Base-by-base conservation (phyloP, 495 filamentous ascomycete species). In the Trichoderma gamsii region DNA sequence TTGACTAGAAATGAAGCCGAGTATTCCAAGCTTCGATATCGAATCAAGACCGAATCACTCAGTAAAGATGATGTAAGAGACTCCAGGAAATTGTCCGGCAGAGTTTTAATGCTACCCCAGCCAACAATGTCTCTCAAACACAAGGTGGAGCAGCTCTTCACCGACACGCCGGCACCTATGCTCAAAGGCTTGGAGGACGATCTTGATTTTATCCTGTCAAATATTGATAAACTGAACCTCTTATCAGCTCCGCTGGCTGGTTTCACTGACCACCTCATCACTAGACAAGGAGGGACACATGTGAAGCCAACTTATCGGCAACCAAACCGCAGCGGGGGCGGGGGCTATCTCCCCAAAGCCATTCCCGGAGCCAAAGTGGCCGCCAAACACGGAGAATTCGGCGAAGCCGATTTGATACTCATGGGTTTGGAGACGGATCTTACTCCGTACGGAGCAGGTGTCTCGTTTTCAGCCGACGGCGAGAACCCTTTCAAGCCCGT, bases 191-290 rank as follows among this genome's bases (percentile, higher is more conserved):
- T n/a, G n/a, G n/a, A 25, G 38, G 38, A 63, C 38, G 35, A 51
- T 25, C 27, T 59, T 0, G 52, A 70, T 0, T 66, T 73, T 4
- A 72, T 79, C 0, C 32, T 41, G 0, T 43, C 65, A 0, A 63
- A 70, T 1, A 38, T 72, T 21, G 41, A 38, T 0, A 43, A 70
- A 35, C 70, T 84, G 8, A 38, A 69, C 0, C 81, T 77, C 65
- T 69, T 86, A 0, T 82, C 79, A 0, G 41, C 75, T 0, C 79
- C 82, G 0, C 71, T 87, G 0, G 41, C 70, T 3, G 85, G 84
- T 0, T 72, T 86, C 1, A 75, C 69, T 0, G 71, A 79, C 4
- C 73, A 79, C 52, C 75, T 87, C 0, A 29, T 79, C 13, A 86
- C 84, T 0, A 29, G 70, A n/a, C 29, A 66, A 8, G 64, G 75